Evolutionary conservation across 1,139 yeast species (phyloP).

Genomic region (Hyphopichia wangnamkhiaoensis): DNA sequence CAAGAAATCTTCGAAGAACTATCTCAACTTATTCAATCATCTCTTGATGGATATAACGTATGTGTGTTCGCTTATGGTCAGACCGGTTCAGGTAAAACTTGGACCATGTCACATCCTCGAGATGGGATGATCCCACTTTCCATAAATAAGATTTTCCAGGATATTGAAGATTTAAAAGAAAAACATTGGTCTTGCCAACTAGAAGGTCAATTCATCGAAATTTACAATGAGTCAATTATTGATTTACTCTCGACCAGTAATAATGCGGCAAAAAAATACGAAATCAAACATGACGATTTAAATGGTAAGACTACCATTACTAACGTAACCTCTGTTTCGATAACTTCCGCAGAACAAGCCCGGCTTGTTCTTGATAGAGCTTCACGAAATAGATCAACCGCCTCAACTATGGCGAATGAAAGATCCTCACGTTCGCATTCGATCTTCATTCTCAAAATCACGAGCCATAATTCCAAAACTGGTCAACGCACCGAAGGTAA

Average conservation of each 20-base stretch:
- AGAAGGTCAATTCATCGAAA: slow-evolving; percentile 81
- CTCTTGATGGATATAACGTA: slow-evolving; percentile 87
- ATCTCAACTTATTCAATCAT: slow-evolving; percentile 84
- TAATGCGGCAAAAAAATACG: slow-evolving; percentile 47
- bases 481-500: slow-evolving; percentile 59
- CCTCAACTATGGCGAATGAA: slow-evolving; percentile 79
- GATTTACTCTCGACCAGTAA: slow-evolving; percentile 56
- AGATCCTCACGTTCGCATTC: slow-evolving; percentile 73
- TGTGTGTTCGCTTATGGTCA: slow-evolving; percentile 98
- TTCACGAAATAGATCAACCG: slow-evolving; percentile 67
- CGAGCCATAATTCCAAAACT: slow-evolving; percentile 55
- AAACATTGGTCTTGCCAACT: slow-evolving; percentile 69
- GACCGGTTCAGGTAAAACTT: slow-evolving; percentile 96
- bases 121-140: slow-evolving; percentile 88
- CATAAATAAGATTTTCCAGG: slow-evolving; percentile 67
- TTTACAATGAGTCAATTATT: slow-evolving; percentile 77
- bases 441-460: slow-evolving; percentile 65
- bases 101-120: slow-evolving; percentile 73
- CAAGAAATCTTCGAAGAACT: slow-evolving; percentile 75
- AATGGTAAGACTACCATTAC: slow-evolving; percentile 57
- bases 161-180: slow-evolving; percentile 48
- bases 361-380: slow-evolving; percentile 55
- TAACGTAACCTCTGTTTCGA: slow-evolving; percentile 52
- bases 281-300: slow-evolving; percentile 70
- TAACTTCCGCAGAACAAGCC: slow-evolving; percentile 55